Evolutionary conservation across 2,329 filamentous ascomycete species (phyloP), one percentile per base, ranked within the genome.

Genomic region (Sarocladiaceae sp.): DNA sequence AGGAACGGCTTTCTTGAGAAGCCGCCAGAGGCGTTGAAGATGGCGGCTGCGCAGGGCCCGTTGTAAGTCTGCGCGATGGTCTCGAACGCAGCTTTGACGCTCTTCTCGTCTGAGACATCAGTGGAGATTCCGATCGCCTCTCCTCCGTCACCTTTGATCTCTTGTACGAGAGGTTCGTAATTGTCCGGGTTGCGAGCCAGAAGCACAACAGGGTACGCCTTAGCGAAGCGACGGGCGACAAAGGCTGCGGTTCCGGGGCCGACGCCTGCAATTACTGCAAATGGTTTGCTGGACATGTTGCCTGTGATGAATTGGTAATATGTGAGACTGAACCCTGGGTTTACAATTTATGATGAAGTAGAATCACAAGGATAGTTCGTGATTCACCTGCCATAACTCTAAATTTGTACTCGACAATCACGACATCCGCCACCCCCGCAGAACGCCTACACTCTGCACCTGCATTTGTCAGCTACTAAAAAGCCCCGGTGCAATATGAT

Each of bases 181-280:
- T 77, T 88, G 37, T 81, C 76, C 0, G 83, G 76, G 15, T 74
- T 82, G 48, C 88, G 84, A 12, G 88, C 83, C n/a, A 93, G 78
- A 1, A 93, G 74, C 2, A 88, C 85, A 1, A 93, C 85, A 0
- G 87, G 82, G 62, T 93, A 94, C 8, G 77, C 62, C 55, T 82
- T 69, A 35, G 82, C 76, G 63, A 87, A 87, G 53, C 76, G 77
- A 51, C 79, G 69, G 18, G 83, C 83, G 6, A 17, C 22, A 2
- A 15, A 53, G 42, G 42, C 62, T 73, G 74, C 73, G 42, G 82
- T 90, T 54, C 88, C 87, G 5, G 84, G 72, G n/a, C 88, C 88
- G 37, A 84, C 86, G 52, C 87, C 88, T 11, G 86, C 85, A 54
- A 91, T 70, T 55, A 91, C 72, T 49, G 86, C 82, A 65, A 84